Evolutionary conservation across 2,329 filamentous ascomycete genomes (phyloP), one percentile per base, ranked within the genome.

Genomic region (Trichoderma aggressivum): DNA sequence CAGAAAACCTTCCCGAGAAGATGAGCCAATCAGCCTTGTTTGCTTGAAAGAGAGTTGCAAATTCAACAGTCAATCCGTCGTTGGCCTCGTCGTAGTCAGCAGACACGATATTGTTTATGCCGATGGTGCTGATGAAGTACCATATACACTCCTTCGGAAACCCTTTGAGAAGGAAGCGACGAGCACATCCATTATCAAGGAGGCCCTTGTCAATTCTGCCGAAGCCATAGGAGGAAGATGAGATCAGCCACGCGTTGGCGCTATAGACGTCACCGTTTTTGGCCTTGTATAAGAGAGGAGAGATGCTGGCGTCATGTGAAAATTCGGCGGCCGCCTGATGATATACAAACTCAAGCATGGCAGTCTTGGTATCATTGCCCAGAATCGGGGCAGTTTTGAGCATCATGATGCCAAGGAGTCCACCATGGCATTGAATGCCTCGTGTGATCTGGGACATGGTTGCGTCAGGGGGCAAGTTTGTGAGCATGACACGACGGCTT

Each of bases 371-470:
- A 1, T 7, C 10, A 6, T 18, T 30, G 8, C 32, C 30, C 2
- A 53, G 16, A 16, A 73, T 60, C 0, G 72, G 26, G 7, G 39
- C 26, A 12, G 34, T 71, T 3, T 70, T 69, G 18, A 74, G 11
- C 0, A 76, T 21, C 1, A 16, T 60, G 6, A 74, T 64, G 2
- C 61, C 47, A 1, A 74, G 18, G 3, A 79, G 14, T 0, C 74
- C 74, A 0, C 73, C 75, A 1, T 61, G 7, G 8, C 73, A 73
- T 1, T 61, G 39, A 7, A 79, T 73, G 1, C 73, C 75, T 0
- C 71, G 55, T 84, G 86, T 69, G 83, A 86, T 63, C 74, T 88
- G 11, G 81, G 81, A 32, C 60, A 73, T 28, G 56, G 72, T 68
- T 69, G 72, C 55, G 65, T 73, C 70, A 64, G 74, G 74, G 0